These are phyloP conservation scores for Suaeda aralocaspica DNA, from an alignment of 148 eudicot species.

Conservation along the genomic window DNA sequence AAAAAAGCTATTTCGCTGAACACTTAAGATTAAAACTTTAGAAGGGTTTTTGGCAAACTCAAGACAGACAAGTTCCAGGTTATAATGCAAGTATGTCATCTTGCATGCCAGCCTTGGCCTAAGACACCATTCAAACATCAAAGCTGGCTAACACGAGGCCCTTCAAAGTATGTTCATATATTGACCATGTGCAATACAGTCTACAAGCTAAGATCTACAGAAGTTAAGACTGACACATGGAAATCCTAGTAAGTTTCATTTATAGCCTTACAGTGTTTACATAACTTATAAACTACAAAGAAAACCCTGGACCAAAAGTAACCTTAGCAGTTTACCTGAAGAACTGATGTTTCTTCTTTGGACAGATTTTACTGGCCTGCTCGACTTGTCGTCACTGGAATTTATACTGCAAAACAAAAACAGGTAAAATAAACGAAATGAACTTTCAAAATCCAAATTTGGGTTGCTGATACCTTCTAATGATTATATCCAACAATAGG, in stretches of 20 bases:
- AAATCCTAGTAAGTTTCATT: neutral
- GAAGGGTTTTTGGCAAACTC: neutral
- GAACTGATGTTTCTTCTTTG: slow-evolving; percentile 55
- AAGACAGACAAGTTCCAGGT: neutral
- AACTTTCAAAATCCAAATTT: neutral
- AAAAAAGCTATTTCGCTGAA: neutral
- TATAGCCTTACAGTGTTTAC: neutral
- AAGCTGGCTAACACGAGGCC: too few species aligned
- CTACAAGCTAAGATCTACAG: neutral
- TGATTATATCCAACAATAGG: neutral
- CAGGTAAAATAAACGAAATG: neutral
- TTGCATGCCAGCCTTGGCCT: neutral
- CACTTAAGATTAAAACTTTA: neutral
- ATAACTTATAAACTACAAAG: neutral
- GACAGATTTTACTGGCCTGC: slow-evolving; percentile 43
- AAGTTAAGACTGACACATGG: neutral
- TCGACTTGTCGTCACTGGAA: slow-evolving; percentile 46
- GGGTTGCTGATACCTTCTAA: neutral
- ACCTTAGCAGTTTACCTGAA: slow-evolving; percentile 50
- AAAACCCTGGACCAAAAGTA: neutral
- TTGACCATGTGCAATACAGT: neutral
- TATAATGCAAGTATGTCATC: too few species aligned
- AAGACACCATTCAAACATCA: slow-evolving; percentile 2
- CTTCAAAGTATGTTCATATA: neutral
- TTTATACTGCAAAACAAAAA: slow-evolving; percentile 37